Evolutionary conservation across 148 eudicot species (phyloP).

Genomic region (Vaccinium macrocarpon): DNA sequence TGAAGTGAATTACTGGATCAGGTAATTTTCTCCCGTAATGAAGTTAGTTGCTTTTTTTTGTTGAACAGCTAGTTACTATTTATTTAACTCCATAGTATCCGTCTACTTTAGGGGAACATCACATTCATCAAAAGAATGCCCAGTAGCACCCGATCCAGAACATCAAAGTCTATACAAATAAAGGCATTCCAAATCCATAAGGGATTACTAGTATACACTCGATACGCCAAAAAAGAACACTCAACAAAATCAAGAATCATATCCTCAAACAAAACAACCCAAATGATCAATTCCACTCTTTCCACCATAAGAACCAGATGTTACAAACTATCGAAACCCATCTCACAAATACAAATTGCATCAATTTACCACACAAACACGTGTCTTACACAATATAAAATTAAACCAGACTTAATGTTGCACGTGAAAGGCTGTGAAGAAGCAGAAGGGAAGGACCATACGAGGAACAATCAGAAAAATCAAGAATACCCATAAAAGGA

Average conservation of each 20-base stretch:
- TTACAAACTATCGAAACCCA: neutral
- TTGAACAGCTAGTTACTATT: neutral
- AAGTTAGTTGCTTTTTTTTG: neutral
- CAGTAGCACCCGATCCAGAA: neutral
- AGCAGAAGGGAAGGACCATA: conserved; percentile 91
- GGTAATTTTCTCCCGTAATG: neutral
- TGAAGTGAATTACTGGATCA: neutral
- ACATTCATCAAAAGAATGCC: neutral
- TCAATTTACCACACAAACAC: neutral
- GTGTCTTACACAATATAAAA: neutral
- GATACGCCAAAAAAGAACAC: neutral
- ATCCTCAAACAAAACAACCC: neutral
- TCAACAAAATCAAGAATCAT: neutral
- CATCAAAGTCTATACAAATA: neutral
- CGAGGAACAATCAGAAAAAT: too few species aligned
- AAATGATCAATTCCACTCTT: neutral
- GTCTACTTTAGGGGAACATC: neutral
- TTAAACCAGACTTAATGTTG: conserved; percentile 49
- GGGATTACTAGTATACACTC: neutral
- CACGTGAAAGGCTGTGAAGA: conserved; percentile 77
- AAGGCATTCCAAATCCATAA: neutral
- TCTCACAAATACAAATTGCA: neutral
- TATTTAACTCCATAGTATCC: neutral
- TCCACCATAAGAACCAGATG: conserved; percentile 1
- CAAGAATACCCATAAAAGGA: too few species aligned